Evolutionary conservation across 345 rosid genomes (phyloP).

Genomic region (Durio zibethinus): DNA sequence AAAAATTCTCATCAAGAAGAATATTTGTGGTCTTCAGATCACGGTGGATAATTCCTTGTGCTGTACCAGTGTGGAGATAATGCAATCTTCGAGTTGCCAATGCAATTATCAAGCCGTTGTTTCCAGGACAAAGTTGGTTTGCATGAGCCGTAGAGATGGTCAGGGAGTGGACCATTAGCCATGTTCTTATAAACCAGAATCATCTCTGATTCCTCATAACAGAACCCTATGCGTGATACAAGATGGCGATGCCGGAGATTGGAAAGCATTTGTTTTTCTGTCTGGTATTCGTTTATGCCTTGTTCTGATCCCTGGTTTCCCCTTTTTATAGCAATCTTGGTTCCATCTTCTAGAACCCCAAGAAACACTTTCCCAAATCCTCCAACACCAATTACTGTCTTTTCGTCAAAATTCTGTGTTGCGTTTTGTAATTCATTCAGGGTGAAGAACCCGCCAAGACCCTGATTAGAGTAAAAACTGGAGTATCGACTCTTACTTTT

Average conservation of each 20-base stretch:
- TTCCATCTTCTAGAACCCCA: slow-evolving; percentile 63
- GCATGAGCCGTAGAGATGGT: slow-evolving; percentile 67
- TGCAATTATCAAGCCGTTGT: slow-evolving; percentile 76
- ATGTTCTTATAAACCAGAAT: slow-evolving; percentile 85
- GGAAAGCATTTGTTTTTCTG: slow-evolving; percentile 83
- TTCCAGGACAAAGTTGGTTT: slow-evolving; percentile 64
- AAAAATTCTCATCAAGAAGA: slow-evolving; percentile 74
- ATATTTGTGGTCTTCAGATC: slow-evolving; percentile 88
- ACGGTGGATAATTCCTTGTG: slow-evolving; percentile 76
- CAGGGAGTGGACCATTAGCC: slow-evolving; percentile 81
- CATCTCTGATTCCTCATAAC: slow-evolving; percentile 76
- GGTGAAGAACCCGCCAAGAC: slow-evolving; percentile 59
- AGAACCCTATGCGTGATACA: slow-evolving; percentile 74
- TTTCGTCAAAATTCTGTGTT: slow-evolving; percentile 64
- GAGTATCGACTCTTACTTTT: slow-evolving; percentile 58
- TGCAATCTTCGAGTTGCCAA: slow-evolving; percentile 84
- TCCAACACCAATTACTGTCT: slow-evolving; percentile 70
- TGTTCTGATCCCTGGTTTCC: slow-evolving; percentile 69
- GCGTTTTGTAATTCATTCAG: slow-evolving; percentile 62
- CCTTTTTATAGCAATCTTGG: slow-evolving; percentile 61
- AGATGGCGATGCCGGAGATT: slow-evolving; percentile 81
- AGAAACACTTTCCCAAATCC: slow-evolving; percentile 86
- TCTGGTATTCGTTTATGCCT: slow-evolving; percentile 82
- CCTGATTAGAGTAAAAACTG: slow-evolving; percentile 49
- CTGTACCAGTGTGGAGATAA: slow-evolving; percentile 76